Evolutionary conservation across 2,329 filamentous ascomycete species (phyloP).

Genomic region (Pyrenochaeta sp.): DNA sequence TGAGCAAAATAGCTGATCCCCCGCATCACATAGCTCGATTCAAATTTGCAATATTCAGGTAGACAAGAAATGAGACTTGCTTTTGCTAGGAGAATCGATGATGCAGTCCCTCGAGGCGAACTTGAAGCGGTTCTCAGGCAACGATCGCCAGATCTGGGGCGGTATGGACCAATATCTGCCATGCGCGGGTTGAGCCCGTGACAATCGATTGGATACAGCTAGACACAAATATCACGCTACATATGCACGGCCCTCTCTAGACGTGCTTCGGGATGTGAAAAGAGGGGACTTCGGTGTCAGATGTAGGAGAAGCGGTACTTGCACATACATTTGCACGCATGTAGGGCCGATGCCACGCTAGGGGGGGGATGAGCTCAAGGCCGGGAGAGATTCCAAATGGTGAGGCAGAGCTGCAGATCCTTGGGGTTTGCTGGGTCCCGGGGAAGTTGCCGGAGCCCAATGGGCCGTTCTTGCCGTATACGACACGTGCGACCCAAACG

Average conservation of each 20-base stretch:
- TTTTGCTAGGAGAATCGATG: neutral
- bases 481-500: conserved; percentile 4
- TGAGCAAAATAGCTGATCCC: too few relatives aligned
- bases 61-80: neutral
- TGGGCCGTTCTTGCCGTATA: conserved; percentile 12
- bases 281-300: conserved; percentile 13
- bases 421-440: conserved; percentile 2
- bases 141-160: conserved; percentile 5
- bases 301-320: neutral
- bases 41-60: neutral
- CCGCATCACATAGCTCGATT: neutral
- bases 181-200: conserved; percentile 7
- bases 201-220: conserved; percentile 4
- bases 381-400: conserved; percentile 1
- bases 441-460: conserved; percentile 8
- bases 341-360: neutral
- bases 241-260: conserved; percentile 14
- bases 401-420: conserved; percentile 6
- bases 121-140: neutral
- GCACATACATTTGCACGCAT: neutral
- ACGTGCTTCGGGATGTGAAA: conserved; percentile 7
- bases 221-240: conserved; percentile 6
- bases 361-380: neutral
- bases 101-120: neutral
- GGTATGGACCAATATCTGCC: neutral